Percentiles rank a stretch among this genome's conserved stretches.
phyloP scores from a whole-genome alignment of 306 rosid genomes.

The Geum urbanum region DNA sequence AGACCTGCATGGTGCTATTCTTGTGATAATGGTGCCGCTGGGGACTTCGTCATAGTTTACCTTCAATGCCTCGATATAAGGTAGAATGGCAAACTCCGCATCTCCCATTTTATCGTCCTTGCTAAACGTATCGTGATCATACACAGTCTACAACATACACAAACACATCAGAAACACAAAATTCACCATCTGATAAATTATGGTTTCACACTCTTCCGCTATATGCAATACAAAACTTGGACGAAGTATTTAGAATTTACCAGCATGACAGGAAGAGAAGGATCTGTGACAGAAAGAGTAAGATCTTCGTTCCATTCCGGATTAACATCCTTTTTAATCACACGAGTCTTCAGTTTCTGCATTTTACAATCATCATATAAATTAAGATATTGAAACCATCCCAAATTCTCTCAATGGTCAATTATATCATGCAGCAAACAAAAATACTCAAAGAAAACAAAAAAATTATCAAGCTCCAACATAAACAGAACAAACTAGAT shows the following conservation, averaged over 20 bases:
- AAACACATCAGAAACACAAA: constrained; percentile 7
- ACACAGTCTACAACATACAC: constrained; percentile 71
- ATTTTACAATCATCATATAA: constrained; percentile 3
- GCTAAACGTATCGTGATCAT: constrained; percentile 80
- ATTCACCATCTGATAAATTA: background rate
- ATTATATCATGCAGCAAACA: too few species aligned
- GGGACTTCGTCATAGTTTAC: constrained; percentile 43
- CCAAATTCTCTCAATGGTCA: background rate
- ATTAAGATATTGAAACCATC: too few species aligned
- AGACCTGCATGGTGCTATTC: constrained; percentile 57
- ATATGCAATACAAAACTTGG: too few species aligned
- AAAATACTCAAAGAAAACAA: background rate
- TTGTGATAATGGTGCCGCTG: constrained; percentile 46
- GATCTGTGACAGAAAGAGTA: constrained; percentile 65
- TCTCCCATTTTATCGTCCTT: constrained; percentile 93
- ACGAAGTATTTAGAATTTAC: too few species aligned
- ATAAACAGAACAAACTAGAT: too few species aligned
- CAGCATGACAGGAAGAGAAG: constrained; percentile 40
- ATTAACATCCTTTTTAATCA: constrained; percentile 73
- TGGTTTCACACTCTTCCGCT: background rate
- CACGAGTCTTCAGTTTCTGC: constrained; percentile 85
- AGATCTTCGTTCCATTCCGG: constrained; percentile 97
- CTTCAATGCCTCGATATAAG: constrained; percentile 63
- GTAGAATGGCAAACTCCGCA: constrained; percentile 54
- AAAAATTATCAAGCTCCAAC: background rate